These are phyloP conservation scores for Steccherinum ochraceum DNA, from an alignment of 768 basidiomycete genomes.

Conservation along the genomic window DNA sequence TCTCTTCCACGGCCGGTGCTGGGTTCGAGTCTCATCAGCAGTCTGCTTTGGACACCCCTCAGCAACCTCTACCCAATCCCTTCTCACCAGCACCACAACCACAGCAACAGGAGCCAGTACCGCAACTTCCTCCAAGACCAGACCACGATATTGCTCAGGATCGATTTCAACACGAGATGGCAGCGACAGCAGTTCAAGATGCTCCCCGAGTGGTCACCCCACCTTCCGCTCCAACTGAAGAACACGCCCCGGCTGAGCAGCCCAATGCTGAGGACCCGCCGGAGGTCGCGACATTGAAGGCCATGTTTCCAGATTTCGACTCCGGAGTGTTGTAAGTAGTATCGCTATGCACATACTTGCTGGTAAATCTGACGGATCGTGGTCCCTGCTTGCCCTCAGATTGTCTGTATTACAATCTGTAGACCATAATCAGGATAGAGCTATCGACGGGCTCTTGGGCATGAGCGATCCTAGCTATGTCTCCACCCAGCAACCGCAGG, in stretches of 20 bases:
- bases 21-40: too few relatives aligned
- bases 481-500: conserved; percentile 28
- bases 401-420: conserved; percentile 70
- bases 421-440: conserved; percentile 62
- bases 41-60: not conserved
- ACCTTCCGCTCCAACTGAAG: not conserved
- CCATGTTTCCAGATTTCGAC: conserved; percentile 81
- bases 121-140: not conserved
- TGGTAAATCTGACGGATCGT: not conserved
- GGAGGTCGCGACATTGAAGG: conserved; percentile 46
- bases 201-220: not conserved
- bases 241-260: not conserved
- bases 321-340: conserved; percentile 54
- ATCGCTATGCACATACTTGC: not conserved
- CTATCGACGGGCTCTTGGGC: conserved; percentile 69
- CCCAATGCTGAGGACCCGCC: conserved; percentile 18
- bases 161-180: not conserved
- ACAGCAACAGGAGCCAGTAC: not conserved
- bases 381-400: conserved; percentile 25
- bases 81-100: not conserved
- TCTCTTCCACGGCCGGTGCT: not conserved
- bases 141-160: not conserved
- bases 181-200: not conserved
- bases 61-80: not conserved
- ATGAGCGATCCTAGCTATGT: conserved; percentile 83